Conservation (phyloP, 2,329 filamentous ascomycete species). For the Didymosphaeria variabile region DNA sequence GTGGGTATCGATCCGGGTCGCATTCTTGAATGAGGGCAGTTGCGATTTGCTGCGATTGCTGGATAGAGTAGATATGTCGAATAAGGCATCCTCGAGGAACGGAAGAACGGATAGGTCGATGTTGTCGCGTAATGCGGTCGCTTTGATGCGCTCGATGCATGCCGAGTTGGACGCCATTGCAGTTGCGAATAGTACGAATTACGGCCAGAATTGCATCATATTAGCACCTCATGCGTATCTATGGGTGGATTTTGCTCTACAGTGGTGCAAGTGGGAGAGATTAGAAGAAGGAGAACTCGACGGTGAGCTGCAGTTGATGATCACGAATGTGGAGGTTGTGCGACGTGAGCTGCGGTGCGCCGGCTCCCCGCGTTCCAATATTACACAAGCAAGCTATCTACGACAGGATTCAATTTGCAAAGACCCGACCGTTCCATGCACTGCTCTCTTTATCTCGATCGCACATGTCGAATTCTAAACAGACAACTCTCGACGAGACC, state of each 20-base stretch:
- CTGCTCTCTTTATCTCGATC: no score
- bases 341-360: not conserved
- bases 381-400: not conserved
- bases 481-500: no score
- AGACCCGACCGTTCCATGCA: no score
- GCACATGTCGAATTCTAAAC: no score
- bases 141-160: constrained; percentile 23
- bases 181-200: not conserved
- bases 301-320: not conserved
- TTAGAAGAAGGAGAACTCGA: not conserved
- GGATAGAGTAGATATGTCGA: constrained; percentile 37
- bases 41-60: constrained; percentile 9
- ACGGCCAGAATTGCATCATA: not conserved
- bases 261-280: no score
- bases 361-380: constrained; percentile 12
- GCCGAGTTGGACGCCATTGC: constrained; percentile 9
- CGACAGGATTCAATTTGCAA: no score
- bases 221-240: not conserved
- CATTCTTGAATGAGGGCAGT: constrained; percentile 25
- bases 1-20: constrained; percentile 47
- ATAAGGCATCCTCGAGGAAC: constrained; percentile 41
- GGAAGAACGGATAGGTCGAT: constrained; percentile 43
- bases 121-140: constrained; percentile 27
- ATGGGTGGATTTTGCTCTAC: no score
- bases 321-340: not conserved